Percentiles rank a stretch among this genome's conserved stretches.
Evolutionary conservation across 1,284 basidiomycete genomes (phyloP).

Genomic region (Puccinia triticina): DNA sequence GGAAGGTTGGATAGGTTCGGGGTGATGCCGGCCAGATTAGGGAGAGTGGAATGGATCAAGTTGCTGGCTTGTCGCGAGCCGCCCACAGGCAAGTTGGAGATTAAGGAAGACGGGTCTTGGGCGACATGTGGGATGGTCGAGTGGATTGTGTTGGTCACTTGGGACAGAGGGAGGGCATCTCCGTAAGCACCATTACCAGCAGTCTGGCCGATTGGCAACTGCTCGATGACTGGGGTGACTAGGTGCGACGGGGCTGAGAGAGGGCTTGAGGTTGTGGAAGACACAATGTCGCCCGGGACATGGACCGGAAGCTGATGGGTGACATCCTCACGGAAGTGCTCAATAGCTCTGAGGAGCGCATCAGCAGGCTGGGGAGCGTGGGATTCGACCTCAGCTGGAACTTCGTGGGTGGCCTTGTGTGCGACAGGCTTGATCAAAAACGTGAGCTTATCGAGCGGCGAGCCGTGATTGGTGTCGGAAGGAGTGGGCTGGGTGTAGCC

Average conservation of each 20-base stretch:
- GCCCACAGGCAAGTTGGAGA: background rate
- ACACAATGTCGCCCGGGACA: background rate
- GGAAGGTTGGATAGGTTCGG: too few species aligned
- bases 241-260: too few species aligned
- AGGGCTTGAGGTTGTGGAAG: too few species aligned
- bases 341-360: conserved; percentile 4
- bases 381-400: background rate
- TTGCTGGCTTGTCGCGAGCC: too few species aligned
- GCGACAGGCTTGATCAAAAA: background rate
- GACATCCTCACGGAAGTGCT: conserved; percentile 3
- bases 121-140: background rate
- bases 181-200: background rate
- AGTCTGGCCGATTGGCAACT: background rate
- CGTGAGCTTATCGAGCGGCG: too few species aligned
- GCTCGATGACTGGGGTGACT: background rate
- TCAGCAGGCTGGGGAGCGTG: background rate
- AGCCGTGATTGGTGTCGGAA: too few species aligned
- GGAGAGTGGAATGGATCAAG: too few species aligned
- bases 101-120: background rate
- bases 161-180: background rate
- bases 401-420: background rate
- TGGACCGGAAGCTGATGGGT: background rate
- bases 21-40: too few species aligned
- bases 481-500: too few species aligned
- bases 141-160: background rate